Evolutionary conservation across 768 basidiomycete species (phyloP), one percentile per base, ranked within the genome.

Genomic region (Pisolithus microcarpus): DNA sequence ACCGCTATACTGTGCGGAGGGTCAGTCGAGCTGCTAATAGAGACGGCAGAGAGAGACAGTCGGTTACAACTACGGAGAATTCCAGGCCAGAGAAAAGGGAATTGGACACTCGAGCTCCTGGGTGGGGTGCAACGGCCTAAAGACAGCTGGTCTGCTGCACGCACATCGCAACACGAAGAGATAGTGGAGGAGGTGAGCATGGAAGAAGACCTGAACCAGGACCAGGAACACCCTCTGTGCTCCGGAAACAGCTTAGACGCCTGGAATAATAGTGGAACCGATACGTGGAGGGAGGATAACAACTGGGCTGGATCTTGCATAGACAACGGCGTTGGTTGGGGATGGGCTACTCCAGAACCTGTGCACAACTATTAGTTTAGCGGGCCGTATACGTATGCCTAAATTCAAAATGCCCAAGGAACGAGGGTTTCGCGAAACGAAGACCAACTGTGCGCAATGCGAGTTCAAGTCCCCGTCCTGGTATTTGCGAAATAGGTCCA

Each of bases 1-100:
- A 46, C 71, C n/a, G 53, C 62, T 4, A 23, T 61, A 38, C 48
- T 65, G 18, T 71, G 70, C 39, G 72, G 72, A 28, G 70, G 71
- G 16, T 63, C 63, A 13, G 52, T 68, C 9, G 61, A 66, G 15
- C 47, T 59, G 21, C 52, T 71, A 58, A 52, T 68, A 40, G 44
- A 60, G 23, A 56, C 44, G 54, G 54, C 53, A 4, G 65, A 65
- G 50, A 52, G 51, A 48, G 56, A 67, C 30, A 38, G 55, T 4
- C 56, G 48, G 19, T 55, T 75, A 39, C 49, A 56, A 16, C 30
- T 69, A 23, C 54, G 43, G 48, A 62, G 42, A 45, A 53, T 55
- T 51, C 50, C 60, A 7, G 47, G 49, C 40, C 55, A 55, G 47
- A 60, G 19, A 9, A 50, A 58, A 28, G 53, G 30, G 30, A 62